phyloP scores from a whole-genome alignment of 75 land plant genomes.

The Cryptomeria japonica region DNA sequence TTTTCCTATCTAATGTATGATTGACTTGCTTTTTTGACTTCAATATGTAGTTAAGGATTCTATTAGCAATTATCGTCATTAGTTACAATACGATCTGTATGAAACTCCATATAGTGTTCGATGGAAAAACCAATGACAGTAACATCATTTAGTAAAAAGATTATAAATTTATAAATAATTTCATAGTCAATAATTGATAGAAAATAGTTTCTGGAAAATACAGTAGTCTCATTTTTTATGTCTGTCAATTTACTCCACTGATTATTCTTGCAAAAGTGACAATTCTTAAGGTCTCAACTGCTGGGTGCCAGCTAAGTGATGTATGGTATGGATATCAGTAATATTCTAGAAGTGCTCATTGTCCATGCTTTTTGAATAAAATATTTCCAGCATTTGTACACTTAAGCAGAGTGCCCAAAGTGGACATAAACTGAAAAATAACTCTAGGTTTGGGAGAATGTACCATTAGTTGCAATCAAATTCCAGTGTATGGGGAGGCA shows the following conservation, averaged over 20 bases:
- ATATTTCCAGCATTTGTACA: not conserved
- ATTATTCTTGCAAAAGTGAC: not conserved
- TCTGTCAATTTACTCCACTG: not conserved
- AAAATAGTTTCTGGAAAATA: not conserved
- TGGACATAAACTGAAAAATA: not conserved
- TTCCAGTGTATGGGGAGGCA: not conserved
- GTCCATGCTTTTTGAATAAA: not conserved
- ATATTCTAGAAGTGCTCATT: not conserved
- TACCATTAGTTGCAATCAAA: not conserved
- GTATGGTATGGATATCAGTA: not conserved
- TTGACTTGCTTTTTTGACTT: not conserved
- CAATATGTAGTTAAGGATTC: not conserved
- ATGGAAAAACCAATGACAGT: not conserved
- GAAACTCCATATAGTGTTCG: not conserved
- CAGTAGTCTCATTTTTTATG: not conserved
- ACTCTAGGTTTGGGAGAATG: not conserved
- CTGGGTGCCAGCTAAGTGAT: not conserved
- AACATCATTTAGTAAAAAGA: not conserved
- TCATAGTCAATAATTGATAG: not conserved
- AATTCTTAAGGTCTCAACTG: not conserved
- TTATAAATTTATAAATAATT: not conserved
- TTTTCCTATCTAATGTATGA: not conserved
- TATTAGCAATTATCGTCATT: not conserved
- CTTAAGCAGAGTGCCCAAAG: not conserved
- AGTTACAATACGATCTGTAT: not conserved